These are phyloP conservation scores for Phytophthora syringae DNA, from an alignment of 352 stramenopile species.

Conservation along the genomic window DNA sequence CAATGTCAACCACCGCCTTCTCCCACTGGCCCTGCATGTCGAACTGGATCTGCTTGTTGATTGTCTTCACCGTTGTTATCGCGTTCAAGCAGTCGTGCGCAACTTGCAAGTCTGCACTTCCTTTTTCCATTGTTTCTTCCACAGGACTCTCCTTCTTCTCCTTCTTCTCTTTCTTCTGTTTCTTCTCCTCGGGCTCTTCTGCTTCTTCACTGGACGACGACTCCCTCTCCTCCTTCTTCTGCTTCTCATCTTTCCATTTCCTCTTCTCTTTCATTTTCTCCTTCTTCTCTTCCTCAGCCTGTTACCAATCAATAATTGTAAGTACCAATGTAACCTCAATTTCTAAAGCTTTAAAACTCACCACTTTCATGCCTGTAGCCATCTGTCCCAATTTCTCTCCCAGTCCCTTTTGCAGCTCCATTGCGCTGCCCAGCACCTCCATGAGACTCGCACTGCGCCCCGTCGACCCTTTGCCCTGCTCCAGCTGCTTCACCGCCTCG, in stretches of 20 bases:
- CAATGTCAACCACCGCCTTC: slow-evolving; percentile 9
- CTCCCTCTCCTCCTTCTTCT: neutral
- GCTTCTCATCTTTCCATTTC: neutral
- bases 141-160: neutral
- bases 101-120: slow-evolving; percentile 14
- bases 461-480: slow-evolving; percentile 23
- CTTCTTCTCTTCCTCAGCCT: neutral
- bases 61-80: slow-evolving; percentile 11
- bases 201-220: neutral
- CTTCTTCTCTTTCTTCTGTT: slow-evolving; percentile 2
- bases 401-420: slow-evolving; percentile 23
- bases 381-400: slow-evolving; percentile 19
- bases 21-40: slow-evolving; percentile 18
- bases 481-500: slow-evolving; percentile 33
- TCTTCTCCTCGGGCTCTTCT: slow-evolving; percentile 11
- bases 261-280: neutral
- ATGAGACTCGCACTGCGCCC: slow-evolving; percentile 20
- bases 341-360: neutral
- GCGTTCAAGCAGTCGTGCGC: slow-evolving; percentile 17
- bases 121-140: neutral
- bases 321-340: neutral
- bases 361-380: slow-evolving; percentile 19
- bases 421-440: slow-evolving; percentile 13
- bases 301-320: neutral
- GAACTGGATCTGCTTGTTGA: slow-evolving; percentile 13